phyloP scores from a whole-genome alignment of 23 red algal species.

The Gracilaria domingensis region DNA sequence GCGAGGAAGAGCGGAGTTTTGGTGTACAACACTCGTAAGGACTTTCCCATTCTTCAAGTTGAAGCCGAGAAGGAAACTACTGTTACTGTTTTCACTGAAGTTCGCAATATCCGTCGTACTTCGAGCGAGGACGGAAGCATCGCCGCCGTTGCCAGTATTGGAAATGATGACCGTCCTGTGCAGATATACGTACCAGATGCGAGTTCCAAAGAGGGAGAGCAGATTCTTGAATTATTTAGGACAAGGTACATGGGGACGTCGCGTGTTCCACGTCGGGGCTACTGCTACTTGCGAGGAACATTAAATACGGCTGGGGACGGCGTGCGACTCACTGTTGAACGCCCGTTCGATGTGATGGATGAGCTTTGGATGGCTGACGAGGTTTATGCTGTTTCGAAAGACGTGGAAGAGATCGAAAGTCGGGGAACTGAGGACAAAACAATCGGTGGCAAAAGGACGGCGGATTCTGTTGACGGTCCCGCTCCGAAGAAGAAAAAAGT shows the following conservation, averaged over 20 bases:
- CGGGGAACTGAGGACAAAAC: background rate
- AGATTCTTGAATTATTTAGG: conserved; percentile 13
- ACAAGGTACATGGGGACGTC: conserved; percentile 12
- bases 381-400: background rate
- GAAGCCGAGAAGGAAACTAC: background rate
- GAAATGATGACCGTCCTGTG: background rate
- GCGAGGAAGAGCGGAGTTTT: too few species aligned
- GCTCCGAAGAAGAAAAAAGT: background rate
- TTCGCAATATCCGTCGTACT: conserved; percentile 9
- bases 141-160: conserved; percentile 19
- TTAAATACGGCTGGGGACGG: background rate
- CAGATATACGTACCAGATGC: conserved; percentile 15
- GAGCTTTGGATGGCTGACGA: conserved; percentile 40
- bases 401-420: background rate
- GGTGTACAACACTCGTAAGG: background rate
- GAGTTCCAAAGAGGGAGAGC: conserved; percentile 4
- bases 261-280: conserved; percentile 8
- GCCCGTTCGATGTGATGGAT: conserved; percentile 15
- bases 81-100: conserved; percentile 37
- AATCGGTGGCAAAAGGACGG: background rate
- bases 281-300: conserved; percentile 13
- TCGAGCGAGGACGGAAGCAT: background rate
- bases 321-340: background rate
- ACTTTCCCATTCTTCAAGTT: background rate
- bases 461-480: background rate